A percentile compares a stretch with the other conserved stretches of the same genome.
Conservation (phyloP, 2,329 filamentous ascomycete species). For the Cylindrodendrum hubeiense region DNA sequence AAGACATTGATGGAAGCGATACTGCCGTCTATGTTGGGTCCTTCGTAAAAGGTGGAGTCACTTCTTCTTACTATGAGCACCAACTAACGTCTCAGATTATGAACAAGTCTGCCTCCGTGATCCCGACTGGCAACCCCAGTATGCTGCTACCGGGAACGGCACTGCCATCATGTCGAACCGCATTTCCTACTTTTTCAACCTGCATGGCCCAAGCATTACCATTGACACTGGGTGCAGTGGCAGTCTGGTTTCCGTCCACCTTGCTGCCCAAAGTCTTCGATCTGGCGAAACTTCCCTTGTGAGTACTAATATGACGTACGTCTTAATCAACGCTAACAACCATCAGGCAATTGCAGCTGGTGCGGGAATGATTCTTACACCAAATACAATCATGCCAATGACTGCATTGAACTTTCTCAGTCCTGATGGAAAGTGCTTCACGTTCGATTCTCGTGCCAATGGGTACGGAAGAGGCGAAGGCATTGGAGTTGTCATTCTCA, state of each 20-base stretch:
- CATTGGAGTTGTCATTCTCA: slow-evolving; percentile 69
- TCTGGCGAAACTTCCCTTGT: slow-evolving; percentile 58
- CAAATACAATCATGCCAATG: slow-evolving; percentile 69
- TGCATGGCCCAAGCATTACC: slow-evolving; percentile 68
- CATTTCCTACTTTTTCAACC: slow-evolving; percentile 67
- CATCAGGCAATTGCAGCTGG: slow-evolving; percentile 62
- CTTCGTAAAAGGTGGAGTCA: slow-evolving; percentile 59
- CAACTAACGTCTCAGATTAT: slow-evolving; percentile 55
- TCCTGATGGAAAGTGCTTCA: slow-evolving; percentile 63
- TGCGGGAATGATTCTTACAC: slow-evolving; percentile 65
- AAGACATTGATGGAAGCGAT: slow-evolving; percentile 58
- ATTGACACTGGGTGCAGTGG: slow-evolving; percentile 71
- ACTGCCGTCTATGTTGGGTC: slow-evolving; percentile 64
- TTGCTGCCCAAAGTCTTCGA: slow-evolving; percentile 63
- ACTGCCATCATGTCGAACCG: slow-evolving; percentile 68
- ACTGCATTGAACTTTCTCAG: slow-evolving; percentile 66
- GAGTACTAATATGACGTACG: slow-evolving; percentile 22
- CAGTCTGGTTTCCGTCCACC: slow-evolving; percentile 65
- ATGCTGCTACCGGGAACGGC: slow-evolving; percentile 66
- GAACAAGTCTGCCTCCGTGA: slow-evolving; percentile 64
- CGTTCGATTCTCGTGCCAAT: slow-evolving; percentile 69
- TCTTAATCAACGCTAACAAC: slow-evolving; percentile 29
- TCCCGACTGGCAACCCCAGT: slow-evolving; percentile 61
- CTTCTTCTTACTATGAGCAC: background rate
- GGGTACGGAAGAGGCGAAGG: slow-evolving; percentile 77